Base-by-base conservation (phyloP, 1,139 yeast species). In the Saccharomycopsis crataegensis region DNA sequence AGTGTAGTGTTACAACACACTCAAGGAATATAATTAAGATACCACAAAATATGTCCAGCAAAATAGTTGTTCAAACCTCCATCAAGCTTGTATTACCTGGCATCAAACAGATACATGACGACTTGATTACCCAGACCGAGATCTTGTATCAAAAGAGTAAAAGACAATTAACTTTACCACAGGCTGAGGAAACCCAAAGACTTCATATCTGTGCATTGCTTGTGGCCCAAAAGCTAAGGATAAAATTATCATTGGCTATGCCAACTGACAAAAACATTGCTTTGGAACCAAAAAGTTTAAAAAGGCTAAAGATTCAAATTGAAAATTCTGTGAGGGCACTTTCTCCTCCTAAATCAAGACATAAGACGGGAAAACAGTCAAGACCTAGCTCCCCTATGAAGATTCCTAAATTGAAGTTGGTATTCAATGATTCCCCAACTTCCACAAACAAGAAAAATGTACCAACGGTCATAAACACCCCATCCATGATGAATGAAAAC, bases 181-280 rank as follows among this genome's bases (percentile, higher is more conserved):
- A 38, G 32, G 17, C 12, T 32, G 56, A 55, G 32, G 58, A 55
- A 40, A 40, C 38, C 8, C 56, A 50, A 14, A 47, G 58, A 43
- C 43, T 38, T n/a, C 56, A 52, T 44, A 47, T 55, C 4, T 55
- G 58, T 34, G 46, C 58, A 28, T 50, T 42, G 33, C 16, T 55
- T 8, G 58, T 56, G 9, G 52, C 49, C 9, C 22, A 40, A 12
- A 52, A 53, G 31, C 42, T 51, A 6, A 47, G 43, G 43, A 14
- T 31, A n/a, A 28, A 17, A 14, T 12, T 48, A n/a, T 43, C 44
- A n/a, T 43, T 54, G 16, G 51, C 52, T 7, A n/a, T 37, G 7
- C 57, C 57, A 9, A 22, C 43, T 17, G 14, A 41, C 6, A 47
- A 50, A 9, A 48, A 41, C 14, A 55, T 55, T 11, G 52, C 58